Evolutionary conservation across 2,329 filamentous ascomycete species (phyloP).

Genomic region (Hypocrella siamensis): DNA sequence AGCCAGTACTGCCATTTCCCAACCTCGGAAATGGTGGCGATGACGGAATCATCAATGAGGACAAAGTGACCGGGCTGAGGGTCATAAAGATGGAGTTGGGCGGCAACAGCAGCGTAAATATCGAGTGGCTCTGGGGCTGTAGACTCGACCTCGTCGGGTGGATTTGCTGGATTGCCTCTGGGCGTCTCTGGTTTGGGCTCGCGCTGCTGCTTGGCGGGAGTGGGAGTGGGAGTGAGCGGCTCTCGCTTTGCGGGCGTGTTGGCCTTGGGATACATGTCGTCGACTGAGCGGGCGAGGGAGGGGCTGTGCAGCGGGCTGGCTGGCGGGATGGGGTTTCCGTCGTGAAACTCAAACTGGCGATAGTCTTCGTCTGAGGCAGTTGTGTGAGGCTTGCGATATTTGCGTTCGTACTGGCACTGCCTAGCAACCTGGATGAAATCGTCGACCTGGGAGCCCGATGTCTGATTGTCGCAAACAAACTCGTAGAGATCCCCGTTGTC

Average conservation of each 20-base stretch:
- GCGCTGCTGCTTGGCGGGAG: no score
- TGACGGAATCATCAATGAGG: slow-evolving; percentile 58
- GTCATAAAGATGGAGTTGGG: slow-evolving; percentile 88
- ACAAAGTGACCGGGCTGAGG: slow-evolving; percentile 77
- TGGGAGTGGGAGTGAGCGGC: slow-evolving; percentile 12
- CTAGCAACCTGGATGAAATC: slow-evolving; percentile 71
- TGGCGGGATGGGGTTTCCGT: slow-evolving; percentile 46
- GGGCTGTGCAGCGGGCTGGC: slow-evolving; percentile 48
- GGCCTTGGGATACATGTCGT: slow-evolving; percentile 38
- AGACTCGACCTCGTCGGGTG: slow-evolving; percentile 3
- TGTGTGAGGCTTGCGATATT: slow-evolving; percentile 67
- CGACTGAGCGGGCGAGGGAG: slow-evolving; percentile 33
- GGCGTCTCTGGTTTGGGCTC: slow-evolving; percentile 5
- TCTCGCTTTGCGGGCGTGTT: slow-evolving; percentile 32
- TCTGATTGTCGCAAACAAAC: slow-evolving; percentile 77
- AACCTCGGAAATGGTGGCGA: slow-evolving; percentile 68
- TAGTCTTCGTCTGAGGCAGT: slow-evolving; percentile 72
- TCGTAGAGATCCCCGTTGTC: slow-evolving; percentile 94
- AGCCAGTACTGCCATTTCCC: slow-evolving; percentile 95
- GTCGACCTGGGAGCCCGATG: slow-evolving; percentile 53
- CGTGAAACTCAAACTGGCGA: slow-evolving; percentile 63
- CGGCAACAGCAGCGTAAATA: slow-evolving; percentile 57
- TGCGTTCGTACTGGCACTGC: slow-evolving; percentile 96
- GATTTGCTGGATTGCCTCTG: neutral
- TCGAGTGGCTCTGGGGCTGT: slow-evolving; percentile 50